Base-by-base conservation (phyloP, 1,284 basidiomycete species). In the Rugiboletus extremiorientalis region DNA sequence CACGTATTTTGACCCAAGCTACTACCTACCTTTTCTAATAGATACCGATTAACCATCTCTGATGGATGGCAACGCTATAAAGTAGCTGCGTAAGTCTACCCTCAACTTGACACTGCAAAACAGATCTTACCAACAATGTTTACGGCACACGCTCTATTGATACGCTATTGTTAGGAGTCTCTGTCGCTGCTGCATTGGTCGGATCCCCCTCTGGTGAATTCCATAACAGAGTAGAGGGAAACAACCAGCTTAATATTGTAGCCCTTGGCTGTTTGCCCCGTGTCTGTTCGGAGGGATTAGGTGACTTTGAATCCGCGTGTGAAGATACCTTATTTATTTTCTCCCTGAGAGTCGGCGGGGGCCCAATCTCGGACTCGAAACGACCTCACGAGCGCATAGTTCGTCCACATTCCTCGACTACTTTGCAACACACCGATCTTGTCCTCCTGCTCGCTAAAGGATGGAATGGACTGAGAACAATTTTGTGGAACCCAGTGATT, bases 391-490 rank as follows among this genome's bases (percentile, higher is more conserved):
- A 12, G 8, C 12, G 30, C 18, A 59, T 23, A 23, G 22, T 4
- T 4, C 25, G 28, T 14, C 30, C 47, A 3, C 59, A 43, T 10
- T 25, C 20, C 25, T 59, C 48, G 33, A 38, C 1, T 20, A 53
- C 5, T 10, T 15, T 41, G 12, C 43, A 52, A 5, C 16, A 2
- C 46, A 4, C 4, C 2, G 5, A 47, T 54, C 2, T 53, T 53
- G n/a, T 55, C 12, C 3, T 4, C 27, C 25, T 25, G 22, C 54
- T 27, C 40, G 9, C 25, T 5, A n/a, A 58, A 59, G 7, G 56
- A 58, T 1, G 48, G 48, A 11, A 58, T 12, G 6, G 37, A 59
- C 56, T 56, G 54, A 20, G 56, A 46, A 30, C 47, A 33, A 47
- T 27, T 44, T 43, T 46, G 16, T 50, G 25, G 20, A 55, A 50